Evolutionary conservation across 1,284 basidiomycete genomes (phyloP), one percentile per base, ranked within the genome.

Genomic region (Ustilago crameri): DNA sequence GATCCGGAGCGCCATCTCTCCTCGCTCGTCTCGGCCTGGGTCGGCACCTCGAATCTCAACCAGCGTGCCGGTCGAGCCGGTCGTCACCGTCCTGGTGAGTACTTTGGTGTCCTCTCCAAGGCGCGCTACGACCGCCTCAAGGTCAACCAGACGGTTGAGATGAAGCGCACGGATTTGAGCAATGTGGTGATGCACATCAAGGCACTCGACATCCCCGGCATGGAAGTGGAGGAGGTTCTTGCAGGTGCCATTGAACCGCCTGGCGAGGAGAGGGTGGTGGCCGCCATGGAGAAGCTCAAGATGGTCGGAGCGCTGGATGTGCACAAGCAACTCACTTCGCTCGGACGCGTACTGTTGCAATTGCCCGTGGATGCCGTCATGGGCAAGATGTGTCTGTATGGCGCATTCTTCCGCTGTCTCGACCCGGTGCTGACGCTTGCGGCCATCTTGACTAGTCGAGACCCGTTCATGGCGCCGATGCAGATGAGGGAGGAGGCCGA

Each of bases 21-120:
- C 0, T 91, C 91, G 42, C 87, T 96, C 32, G 90, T 94, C 51
- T 90, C 90, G 15, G 91, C 93, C 0, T 95, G 93, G 93, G 91
- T 94, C 51, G 93, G 93, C 17, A 88, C 88, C 0, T 95, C 93
- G n/a, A 97, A 96, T 82, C 84, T 97, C 58, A 93, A 93, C 75
- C 95, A 98, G 81, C 88, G 95, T 79, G 94, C 91, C 2, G 95
- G 95, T 62, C 91, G 95, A 80, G 95, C 95, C 1, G 95, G 95
- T 55, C 90, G 95, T 67, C 95, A 96, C 84, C 87, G 94, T 24
- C 86, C 91, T 4, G 95, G 95, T 77, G 91, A 95, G 80, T 97
- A 97, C 85, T 97, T 88, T 83, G 93, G 93, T 45, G 87, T 98
- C 45, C 85, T 97, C 34, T 88, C 91, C 49, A 87, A 87, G 61